Evolutionary conservation across 179 eudicot genomes (phyloP), one percentile per base, ranked within the genome.

Genomic region (Gypsophila paniculata): DNA sequence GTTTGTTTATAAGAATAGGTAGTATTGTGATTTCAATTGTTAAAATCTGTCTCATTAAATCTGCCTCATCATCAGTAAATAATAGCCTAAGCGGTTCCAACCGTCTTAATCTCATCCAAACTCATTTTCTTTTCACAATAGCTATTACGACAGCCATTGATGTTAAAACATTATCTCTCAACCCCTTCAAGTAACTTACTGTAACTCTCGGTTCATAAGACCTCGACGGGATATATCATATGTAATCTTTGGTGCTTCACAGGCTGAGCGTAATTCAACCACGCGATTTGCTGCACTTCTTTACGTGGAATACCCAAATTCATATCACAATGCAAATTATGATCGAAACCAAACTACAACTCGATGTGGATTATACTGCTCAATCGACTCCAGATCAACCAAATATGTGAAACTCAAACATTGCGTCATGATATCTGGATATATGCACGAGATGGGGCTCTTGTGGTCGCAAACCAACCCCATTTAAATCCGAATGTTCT

Each of bases 341-440:
- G 89, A 77, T 85, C 87, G 46, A 78, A 42, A 15, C 83, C 83
- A 66, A 80, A 77, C 58, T 80, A 80, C 83, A 73, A 80, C 80
- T 52, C 83, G 51, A 70, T 80, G 74, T n/a, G 83, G 83, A 19
- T 73, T 76, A 5, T 80, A 80, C 9, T 70, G 78, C 65, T 80
- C 78, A 29, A 80, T 42, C 12, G 75, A 64, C 7, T 80, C 83
- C 60, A 73, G 23, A 1, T 80, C 83, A 23, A 58, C 78, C 65
- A 80, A 60, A 11, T 80, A 78, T 70, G 72, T 58, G 51, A 73
- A 80, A 63, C 77, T 49, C 58, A 77, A 21, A 65, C 75, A 65
- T 3, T 71, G 57, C 70, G 71, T 69, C 69, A 70, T 25, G 15
- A 74, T n/a, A n/a, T n/a, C n/a, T n/a, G n/a, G n/a, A n/a, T n/a